phyloP scores from a whole-genome alignment of 768 basidiomycete genomes.

The Termitomyces sp. region DNA sequence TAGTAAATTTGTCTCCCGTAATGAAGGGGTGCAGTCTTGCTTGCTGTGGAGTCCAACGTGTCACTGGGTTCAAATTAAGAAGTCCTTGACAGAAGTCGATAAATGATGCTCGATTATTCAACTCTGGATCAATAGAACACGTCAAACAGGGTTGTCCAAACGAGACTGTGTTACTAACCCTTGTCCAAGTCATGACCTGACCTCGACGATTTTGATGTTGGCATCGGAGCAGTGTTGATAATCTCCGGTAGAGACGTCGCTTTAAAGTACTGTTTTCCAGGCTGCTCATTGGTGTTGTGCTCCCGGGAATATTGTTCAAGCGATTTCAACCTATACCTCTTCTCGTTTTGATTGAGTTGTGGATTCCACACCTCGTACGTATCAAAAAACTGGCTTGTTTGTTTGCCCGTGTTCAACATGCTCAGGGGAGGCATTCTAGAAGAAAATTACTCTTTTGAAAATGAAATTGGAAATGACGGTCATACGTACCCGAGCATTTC shows the following conservation, averaged over 20 bases:
- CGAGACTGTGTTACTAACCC: slow-evolving; percentile 41
- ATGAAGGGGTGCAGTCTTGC: slow-evolving; percentile 96
- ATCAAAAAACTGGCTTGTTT: slow-evolving; percentile 92
- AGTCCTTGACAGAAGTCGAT: slow-evolving; percentile 97
- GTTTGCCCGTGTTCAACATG: slow-evolving; percentile 96
- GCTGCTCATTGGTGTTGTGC: slow-evolving; percentile 93
- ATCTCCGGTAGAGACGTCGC: slow-evolving; percentile 92
- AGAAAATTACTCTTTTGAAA: slow-evolving; percentile 1
- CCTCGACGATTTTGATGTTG: slow-evolving; percentile 71
- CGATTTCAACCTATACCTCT: slow-evolving; percentile 84
- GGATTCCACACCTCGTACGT: slow-evolving; percentile 51
- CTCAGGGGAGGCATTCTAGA: slow-evolving; percentile 81
- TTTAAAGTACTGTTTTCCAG: slow-evolving; percentile 98
- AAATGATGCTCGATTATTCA: slow-evolving; percentile 91
- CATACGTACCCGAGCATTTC: slow-evolving; percentile 93
- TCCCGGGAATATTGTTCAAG: slow-evolving; percentile 95
- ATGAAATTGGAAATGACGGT: neutral
- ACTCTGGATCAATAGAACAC: slow-evolving; percentile 47
- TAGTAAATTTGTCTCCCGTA: slow-evolving; percentile 92
- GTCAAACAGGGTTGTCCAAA: slow-evolving; percentile 1
- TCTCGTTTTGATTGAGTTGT: slow-evolving; percentile 69
- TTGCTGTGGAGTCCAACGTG: slow-evolving; percentile 97
- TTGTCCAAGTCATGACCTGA: slow-evolving; percentile 85
- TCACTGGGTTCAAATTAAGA: slow-evolving; percentile 89
- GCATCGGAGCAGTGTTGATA: slow-evolving; percentile 93